Evolutionary conservation across 805 yeast genomes (phyloP).

Genomic region (Lipomyces spencermartinsiae): DNA sequence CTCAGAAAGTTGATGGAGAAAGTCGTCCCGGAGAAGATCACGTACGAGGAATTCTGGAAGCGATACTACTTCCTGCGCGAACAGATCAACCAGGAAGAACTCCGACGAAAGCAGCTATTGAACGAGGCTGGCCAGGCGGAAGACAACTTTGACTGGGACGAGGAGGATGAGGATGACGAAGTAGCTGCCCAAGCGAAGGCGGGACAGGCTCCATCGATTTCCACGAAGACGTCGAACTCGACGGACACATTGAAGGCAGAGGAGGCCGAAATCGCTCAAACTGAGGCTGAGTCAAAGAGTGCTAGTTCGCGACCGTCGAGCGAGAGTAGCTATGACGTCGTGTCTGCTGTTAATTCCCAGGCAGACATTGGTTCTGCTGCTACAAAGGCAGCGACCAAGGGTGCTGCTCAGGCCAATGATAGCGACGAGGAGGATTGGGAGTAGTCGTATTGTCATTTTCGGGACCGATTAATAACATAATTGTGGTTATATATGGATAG

Average conservation of each 20-base stretch:
- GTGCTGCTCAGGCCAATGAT: conserved; percentile 44
- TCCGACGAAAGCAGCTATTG: conserved; percentile 67
- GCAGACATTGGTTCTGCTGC: conserved; percentile 44
- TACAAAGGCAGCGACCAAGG: conserved; percentile 18
- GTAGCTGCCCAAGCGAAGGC: conserved; percentile 45
- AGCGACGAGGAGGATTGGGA: conserved; percentile 71
- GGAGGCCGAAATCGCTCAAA: conserved; percentile 8
- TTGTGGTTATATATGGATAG: not conserved
- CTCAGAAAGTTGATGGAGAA: conserved; percentile 62
- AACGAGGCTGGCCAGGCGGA: conserved; percentile 48
- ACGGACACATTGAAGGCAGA: conserved; percentile 24
- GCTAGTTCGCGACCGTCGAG: conserved; percentile 47
- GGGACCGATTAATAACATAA: not conserved
- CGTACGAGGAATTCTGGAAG: conserved; percentile 74
- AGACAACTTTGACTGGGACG: conserved; percentile 55
- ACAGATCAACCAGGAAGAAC: conserved; percentile 65
- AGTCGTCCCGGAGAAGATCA: conserved; percentile 68
- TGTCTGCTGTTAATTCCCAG: conserved; percentile 49
- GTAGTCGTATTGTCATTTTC: conserved; percentile 8
- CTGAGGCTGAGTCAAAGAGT: conserved; percentile 24
- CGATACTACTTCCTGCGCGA: conserved; percentile 64
- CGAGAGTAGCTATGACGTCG: conserved; percentile 52
- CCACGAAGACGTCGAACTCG: conserved; percentile 27
- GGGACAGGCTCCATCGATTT: conserved; percentile 11
- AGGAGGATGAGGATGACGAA: conserved; percentile 52